Conservation (phyloP, 2,329 filamentous ascomycete genomes). For the Phialemoniopsis sp. region DNA sequence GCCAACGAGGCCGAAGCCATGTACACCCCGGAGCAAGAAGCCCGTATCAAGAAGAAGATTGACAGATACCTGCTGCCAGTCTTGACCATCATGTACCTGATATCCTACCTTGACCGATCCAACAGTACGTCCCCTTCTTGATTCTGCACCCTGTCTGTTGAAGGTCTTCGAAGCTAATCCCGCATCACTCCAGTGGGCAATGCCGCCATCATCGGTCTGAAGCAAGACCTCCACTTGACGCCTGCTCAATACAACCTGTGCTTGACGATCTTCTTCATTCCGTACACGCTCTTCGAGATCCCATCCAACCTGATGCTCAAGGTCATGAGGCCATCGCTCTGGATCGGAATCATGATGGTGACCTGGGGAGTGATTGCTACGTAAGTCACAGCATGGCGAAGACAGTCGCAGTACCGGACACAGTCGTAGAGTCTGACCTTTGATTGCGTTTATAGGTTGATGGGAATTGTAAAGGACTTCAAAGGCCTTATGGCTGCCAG, state of each 20-base stretch:
- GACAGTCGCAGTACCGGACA: no score
- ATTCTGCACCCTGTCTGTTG: no score
- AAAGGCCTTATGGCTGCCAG: conserved; percentile 42
- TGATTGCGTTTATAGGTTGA: no score
- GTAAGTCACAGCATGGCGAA: no score
- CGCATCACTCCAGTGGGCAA: no score
- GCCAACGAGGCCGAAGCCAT: no score
- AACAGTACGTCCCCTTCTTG: no score
- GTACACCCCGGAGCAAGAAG: no score
- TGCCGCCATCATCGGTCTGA: no score
- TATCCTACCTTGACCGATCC: conserved; percentile 50
- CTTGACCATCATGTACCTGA: conserved; percentile 49
- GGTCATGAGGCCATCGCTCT: conserved; percentile 46
- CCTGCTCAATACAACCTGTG: conserved; percentile 54
- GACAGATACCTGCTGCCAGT: conserved; percentile 47
- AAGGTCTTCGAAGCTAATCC: no score
- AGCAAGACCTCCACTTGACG: conserved; percentile 46
- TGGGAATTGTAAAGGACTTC: conserved; percentile 47
- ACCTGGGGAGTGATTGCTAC: conserved; percentile 48
- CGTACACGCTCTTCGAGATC: conserved; percentile 58
- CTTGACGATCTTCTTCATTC: conserved; percentile 51
- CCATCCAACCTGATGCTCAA: conserved; percentile 55
- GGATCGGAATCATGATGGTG: conserved; percentile 74
- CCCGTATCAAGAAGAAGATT: no score
- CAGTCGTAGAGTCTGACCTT: no score